Evolutionary conservation across 176 grass and related monocot species (phyloP), one percentile per base, ranked within the genome.

Genomic region (Oryza glumipatula): DNA sequence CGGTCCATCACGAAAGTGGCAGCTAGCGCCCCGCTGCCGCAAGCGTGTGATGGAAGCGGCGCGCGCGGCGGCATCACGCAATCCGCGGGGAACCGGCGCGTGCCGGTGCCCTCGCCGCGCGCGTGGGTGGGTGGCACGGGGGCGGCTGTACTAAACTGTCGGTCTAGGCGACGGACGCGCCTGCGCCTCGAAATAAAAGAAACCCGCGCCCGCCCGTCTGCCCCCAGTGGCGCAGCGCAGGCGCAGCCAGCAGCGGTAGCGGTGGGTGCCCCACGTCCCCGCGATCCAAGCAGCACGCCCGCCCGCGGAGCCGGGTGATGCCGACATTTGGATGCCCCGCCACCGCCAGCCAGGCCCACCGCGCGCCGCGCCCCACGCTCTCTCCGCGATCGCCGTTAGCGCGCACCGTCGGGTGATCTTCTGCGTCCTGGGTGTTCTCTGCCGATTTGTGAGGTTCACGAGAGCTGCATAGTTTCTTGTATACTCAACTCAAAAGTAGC

Each of bases 11-110:
- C 76, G 67, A 65, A 84, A 80, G 76, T 19, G 70, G 71, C 89
- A 65, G 85, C 32, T 63, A 63, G 58, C 58, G 58, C 58, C 79
- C 46, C 67, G 83, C 83, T 60, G 54, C 46, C 24, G 24, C 77
- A 28, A 76, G 80, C 85, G 89, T 84, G 89, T 80, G 85, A 74
- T 80, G 80, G 89, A 76, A 84, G 85, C 85, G 80, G 81, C 76
- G 81, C 71, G 81, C 81, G 81, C 71, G 81, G 89, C 74, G 80
- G 78, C 76, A 80, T 87, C 76, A 84, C 89, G 89, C 85, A 68
- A 87, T 80, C 70, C 70, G 70, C 85, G 85, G 85, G 39, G 22
- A 65, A 70, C 84, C 84, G 84, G 80, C 89, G 89, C 85, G 85
- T 90, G 88, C 67, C 61, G 63, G 80, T 78, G 45, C 66, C 21